Base-by-base conservation (phyloP, 1,139 yeast species). In the Arxiozyma heterogenica region DNA sequence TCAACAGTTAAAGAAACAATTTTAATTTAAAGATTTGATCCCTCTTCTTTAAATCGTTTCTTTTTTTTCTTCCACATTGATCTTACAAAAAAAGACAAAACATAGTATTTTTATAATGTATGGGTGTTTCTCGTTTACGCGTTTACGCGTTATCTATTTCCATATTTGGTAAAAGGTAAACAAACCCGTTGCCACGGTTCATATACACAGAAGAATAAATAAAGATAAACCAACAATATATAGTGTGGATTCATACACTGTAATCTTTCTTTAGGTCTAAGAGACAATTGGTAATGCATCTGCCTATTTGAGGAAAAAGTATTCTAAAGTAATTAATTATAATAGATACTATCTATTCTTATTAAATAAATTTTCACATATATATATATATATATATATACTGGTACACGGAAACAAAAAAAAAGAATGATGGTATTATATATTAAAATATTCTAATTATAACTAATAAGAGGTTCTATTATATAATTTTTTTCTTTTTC, bases 111-210 rank as follows among this genome's bases (percentile, higher is more conserved):
- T 22, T 15, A 17, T 30, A 30, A 30, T 46, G 49, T 46, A 34
- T 15, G 39, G 39, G n/a, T 34, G 39, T 34, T 2, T 12, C 6
- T 34, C 39, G 42, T 46, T 46, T 46, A 46, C 49, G 49, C 42
- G 47, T 50, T 50, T 44, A 50, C 51, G 51, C 51, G 51, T 50
- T 12, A 38, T 43, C 4, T 9, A n/a, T 34, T 50, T 30, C 51
- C 47, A 3, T 2, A 21, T 44, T 8, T 8, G 51, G 51, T 18
- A 44, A 22, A 12, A 21, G 15, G 49, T 46, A 46, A 46, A 46
- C 17, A 46, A n/a, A 38, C 34, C n/a, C 1, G n/a, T 34, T 34
- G 4, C 39, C 39, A 15, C n/a, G n/a, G n/a, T 15, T 34, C n/a
- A 34, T 34, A 34, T 34, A 12, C n/a, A 34, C 3, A 34, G 1